Percentiles rank a stretch among this genome's conserved stretches.
These are phyloP conservation scores for Tilletiopsis washingtonensis DNA, from an alignment of 1,284 basidiomycete species.

Conservation along the genomic window DNA sequence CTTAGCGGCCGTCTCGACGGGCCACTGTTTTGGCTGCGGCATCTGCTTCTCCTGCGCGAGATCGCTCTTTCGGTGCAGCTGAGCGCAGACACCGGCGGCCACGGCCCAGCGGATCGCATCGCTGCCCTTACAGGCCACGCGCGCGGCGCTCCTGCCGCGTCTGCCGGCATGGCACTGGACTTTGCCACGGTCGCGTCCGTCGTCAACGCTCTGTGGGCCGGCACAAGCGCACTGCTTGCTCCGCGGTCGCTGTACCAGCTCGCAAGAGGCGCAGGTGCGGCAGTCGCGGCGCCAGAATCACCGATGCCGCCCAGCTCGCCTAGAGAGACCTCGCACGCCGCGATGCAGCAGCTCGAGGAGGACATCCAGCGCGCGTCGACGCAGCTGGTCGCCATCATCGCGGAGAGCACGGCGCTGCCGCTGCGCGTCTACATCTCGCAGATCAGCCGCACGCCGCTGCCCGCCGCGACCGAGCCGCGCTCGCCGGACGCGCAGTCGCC, in stretches of 20 bases:
- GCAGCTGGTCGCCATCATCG: conserved; percentile 1
- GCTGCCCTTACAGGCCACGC: not conserved
- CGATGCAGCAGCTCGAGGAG: not conserved
- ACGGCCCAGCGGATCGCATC: not conserved
- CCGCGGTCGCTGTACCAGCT: not conserved
- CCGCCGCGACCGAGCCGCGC: not conserved
- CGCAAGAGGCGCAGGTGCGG: not conserved
- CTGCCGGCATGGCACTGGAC: not conserved
- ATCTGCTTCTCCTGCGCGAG: conserved; percentile 1
- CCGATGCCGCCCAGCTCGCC: no score
- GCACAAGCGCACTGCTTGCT: not conserved
- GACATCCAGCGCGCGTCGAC: not conserved
- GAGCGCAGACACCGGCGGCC: not conserved
- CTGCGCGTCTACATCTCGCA: conserved; percentile 2
- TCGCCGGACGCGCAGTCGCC: not conserved
- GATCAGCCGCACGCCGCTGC: not conserved
- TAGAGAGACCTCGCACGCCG: not conserved
- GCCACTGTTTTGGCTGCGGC: conserved; percentile 2
- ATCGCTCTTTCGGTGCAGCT: not conserved
- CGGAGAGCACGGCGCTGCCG: not conserved
- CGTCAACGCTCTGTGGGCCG: conserved; percentile 1
- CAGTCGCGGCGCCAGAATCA: not conserved
- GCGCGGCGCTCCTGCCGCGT: not conserved
- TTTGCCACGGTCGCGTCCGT: not conserved
- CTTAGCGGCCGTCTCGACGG: not conserved